Percentiles rank a stretch among this genome's conserved stretches.
These are phyloP conservation scores for Tagetes erecta DNA, from an alignment of 129 eudicot genomes.

Conservation along the genomic window DNA sequence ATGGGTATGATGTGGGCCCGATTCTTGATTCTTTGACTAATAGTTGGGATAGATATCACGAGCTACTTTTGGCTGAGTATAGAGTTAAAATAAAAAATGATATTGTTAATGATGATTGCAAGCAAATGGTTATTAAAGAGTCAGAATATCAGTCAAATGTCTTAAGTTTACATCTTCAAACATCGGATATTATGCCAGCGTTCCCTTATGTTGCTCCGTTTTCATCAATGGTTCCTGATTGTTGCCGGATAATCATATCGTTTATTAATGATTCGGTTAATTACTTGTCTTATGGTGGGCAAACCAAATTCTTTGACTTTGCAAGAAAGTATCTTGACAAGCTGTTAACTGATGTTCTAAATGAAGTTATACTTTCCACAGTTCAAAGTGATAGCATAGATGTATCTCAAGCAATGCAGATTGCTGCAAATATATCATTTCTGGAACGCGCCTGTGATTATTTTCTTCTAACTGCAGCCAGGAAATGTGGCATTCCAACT, in stretches of 20 bases:
- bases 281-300: conserved; percentile 78
- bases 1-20: conserved; percentile 77
- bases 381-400: conserved; percentile 52
- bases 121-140: conserved; percentile 88
- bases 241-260: conserved; percentile 72
- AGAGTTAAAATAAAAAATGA: conserved; percentile 56
- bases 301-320: conserved; percentile 67
- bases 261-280: conserved; percentile 79
- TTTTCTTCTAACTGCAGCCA: conserved; percentile 82
- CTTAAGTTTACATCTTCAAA: conserved; percentile 65
- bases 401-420: conserved; percentile 90
- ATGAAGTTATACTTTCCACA: conserved; percentile 54
- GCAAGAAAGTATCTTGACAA: conserved; percentile 74
- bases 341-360: conserved; percentile 70
- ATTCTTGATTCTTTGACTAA: conserved; percentile 61
- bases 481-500: conserved; percentile 72
- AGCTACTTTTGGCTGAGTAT: conserved; percentile 76
- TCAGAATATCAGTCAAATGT: conserved; percentile 84
- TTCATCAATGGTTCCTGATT: conserved; percentile 87
- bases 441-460: conserved; percentile 84
- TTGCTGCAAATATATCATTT: conserved; percentile 71
- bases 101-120: conserved; percentile 54
- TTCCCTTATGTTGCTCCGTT: conserved; percentile 94
- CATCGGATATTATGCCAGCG: conserved; percentile 84
- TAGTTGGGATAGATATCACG: conserved; percentile 74